These are phyloP conservation scores for Abrus precatorius DNA, from an alignment of 306 rosid species.

Conservation along the genomic window DNA sequence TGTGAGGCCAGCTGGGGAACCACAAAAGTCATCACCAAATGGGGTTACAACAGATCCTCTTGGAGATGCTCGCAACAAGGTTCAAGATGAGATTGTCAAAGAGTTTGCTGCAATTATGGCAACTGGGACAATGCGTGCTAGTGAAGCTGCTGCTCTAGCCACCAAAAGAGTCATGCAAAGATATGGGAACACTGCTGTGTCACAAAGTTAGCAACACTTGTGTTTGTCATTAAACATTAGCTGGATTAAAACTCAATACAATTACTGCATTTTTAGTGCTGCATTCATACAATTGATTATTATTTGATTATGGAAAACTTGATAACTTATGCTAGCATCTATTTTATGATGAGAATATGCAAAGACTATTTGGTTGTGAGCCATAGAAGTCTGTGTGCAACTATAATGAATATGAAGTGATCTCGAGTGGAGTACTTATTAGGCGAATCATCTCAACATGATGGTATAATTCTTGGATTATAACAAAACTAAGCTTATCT, in stretches of 20 bases:
- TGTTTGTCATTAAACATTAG: background rate
- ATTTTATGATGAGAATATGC: background rate
- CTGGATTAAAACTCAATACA: background rate
- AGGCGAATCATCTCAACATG: background rate
- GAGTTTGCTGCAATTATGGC: slow-evolving; percentile 94
- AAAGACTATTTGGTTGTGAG: too few relatives aligned
- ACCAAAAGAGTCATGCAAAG: slow-evolving; percentile 90
- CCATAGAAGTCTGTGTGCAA: background rate
- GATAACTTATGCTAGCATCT: background rate
- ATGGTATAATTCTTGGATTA: background rate
- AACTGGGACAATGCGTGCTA: slow-evolving; percentile 86
- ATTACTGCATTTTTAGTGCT: background rate
- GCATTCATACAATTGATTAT: background rate
- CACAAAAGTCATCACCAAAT: slow-evolving; percentile 39
- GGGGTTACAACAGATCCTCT: slow-evolving; percentile 66
- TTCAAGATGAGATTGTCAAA: slow-evolving; percentile 82
- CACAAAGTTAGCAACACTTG: slow-evolving; percentile 59
- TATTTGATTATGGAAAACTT: background rate
- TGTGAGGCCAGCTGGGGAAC: slow-evolving; percentile 36
- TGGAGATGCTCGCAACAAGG: slow-evolving; percentile 79
- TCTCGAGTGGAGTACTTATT: background rate
- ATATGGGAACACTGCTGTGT: slow-evolving; percentile 65
- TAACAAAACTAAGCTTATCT: background rate
- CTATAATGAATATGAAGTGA: background rate
- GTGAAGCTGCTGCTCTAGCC: slow-evolving; percentile 97